Evolutionary conservation across 805 yeast genomes (phyloP), one percentile per base, ranked within the genome.

Genomic region (Danielia reshetovae): DNA sequence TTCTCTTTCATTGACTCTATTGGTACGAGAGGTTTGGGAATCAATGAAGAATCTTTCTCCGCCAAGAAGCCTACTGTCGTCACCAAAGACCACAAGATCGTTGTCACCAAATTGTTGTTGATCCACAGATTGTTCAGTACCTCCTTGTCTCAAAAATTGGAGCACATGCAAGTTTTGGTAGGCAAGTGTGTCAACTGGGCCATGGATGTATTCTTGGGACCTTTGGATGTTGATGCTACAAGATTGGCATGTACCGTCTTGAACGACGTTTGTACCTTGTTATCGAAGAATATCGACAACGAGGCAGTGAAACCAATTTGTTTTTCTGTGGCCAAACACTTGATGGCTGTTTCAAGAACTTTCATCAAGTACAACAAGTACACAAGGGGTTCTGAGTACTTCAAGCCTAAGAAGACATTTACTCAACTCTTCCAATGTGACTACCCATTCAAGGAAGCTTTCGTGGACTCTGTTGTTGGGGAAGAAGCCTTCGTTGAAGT

Each of bases 401-500:
- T 75, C 57, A 70, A 69, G 39, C 74, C 79, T 23, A 79, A 74
- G 58, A 72, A 86, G 60, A 70, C 77, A 0, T 83, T 80, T 51
- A 79, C 86, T 0, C 70, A 67, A 18, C 59, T 85, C 26, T 88
- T 86, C 63, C 95, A 93, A 7, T 66, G 69, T 18, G 56, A 60
- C 11, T 75, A 73, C 49, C 95, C 95, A 12, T 80, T 81, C 51
- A 60, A 61, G 30, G 80, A 77, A 27, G 50, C 68, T 19, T 77
- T 89, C 0, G 74, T 84, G 45, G 95, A 87, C 51, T 81, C 94
- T 0, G 67, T 79, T 28, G 83, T 85, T 13, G 75, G 77, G 42
- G 85, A 81, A 42, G 84, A 79, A 43, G 63, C 70, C 2, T 66
- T 83, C 37, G 85, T 79, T 18, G 96, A 87, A 53, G 67, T 82